Evolutionary conservation across 1,139 yeast genomes (phyloP).

Genomic region (Sugiyamaella xylanicola): DNA sequence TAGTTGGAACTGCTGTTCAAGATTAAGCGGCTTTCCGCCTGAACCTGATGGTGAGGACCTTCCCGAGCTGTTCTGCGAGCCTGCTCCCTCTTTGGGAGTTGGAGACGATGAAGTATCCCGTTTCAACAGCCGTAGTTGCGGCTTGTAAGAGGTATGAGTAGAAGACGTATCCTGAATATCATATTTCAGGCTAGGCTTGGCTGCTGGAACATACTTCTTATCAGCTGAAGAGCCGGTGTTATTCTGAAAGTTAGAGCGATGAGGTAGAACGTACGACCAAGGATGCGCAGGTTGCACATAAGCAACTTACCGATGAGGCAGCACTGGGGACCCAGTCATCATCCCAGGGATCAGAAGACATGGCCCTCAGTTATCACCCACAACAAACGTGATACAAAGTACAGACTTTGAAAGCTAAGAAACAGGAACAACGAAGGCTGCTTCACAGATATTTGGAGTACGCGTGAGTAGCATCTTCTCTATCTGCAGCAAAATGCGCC

Average conservation of each 20-base stretch:
- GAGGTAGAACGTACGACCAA: background rate
- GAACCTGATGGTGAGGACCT: slow-evolving; percentile 1
- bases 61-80: background rate
- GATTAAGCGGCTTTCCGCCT: slow-evolving; percentile 1
- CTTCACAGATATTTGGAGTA: too few species aligned
- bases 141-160: slow-evolving; percentile 20
- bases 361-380: background rate
- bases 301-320: slow-evolving; percentile 3
- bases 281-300: background rate
- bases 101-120: slow-evolving; percentile 9
- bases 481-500: too few species aligned
- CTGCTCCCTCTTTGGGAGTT: background rate
- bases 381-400: too few species aligned
- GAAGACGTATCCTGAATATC: slow-evolving; percentile 20
- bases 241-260: background rate
- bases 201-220: background rate
- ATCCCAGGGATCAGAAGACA: slow-evolving; percentile 18
- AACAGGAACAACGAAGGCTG: too few species aligned
- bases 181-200: slow-evolving; percentile 1
- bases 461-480: too few species aligned
- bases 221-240: background rate
- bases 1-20: slow-evolving; percentile 16
- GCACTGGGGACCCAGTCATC: slow-evolving; percentile 17
- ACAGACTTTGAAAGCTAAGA: too few species aligned
- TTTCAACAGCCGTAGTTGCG: slow-evolving; percentile 19